A percentile compares a stretch with the other conserved stretches of the same genome.
Conservation (phyloP, 2,329 filamentous ascomycete species). For the Periglandula ipomoeae region DNA sequence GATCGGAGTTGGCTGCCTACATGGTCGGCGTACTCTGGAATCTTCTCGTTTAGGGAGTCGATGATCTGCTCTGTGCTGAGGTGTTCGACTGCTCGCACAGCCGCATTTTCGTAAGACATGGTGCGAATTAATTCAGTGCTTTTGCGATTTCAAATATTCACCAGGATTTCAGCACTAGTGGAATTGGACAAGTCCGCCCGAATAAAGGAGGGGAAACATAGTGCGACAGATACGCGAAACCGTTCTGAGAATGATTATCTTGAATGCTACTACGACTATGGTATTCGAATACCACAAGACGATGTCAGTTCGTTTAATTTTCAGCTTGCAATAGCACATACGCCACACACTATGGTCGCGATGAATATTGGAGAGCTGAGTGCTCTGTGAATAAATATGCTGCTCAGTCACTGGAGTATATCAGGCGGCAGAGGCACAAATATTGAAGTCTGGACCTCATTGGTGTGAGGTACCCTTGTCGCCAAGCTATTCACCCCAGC, state of each 20-base stretch:
- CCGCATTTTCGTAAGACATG: neutral
- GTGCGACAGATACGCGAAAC: neutral
- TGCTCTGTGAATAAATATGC: neutral
- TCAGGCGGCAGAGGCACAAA: neutral
- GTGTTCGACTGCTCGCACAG: neutral
- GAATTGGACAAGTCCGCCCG: neutral
- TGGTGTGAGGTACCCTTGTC: neutral
- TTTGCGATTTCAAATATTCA: neutral
- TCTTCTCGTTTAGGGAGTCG: neutral
- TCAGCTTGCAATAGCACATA: neutral
- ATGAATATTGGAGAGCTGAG: neutral
- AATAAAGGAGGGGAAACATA: neutral
- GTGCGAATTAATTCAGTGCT: neutral
- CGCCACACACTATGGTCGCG: neutral
- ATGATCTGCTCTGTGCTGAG: neutral
- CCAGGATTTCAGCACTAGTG: neutral
- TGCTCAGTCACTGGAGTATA: neutral
- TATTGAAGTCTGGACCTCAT: neutral
- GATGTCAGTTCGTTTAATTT: neutral
- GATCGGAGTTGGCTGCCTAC: neutral
- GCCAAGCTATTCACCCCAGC: neutral
- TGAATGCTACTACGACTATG: neutral
- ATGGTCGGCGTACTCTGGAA: neutral
- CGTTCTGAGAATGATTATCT: neutral
- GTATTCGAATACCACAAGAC: neutral